These are phyloP conservation scores for Trifolium repens DNA, from an alignment of 306 rosid genomes.

Conservation along the genomic window DNA sequence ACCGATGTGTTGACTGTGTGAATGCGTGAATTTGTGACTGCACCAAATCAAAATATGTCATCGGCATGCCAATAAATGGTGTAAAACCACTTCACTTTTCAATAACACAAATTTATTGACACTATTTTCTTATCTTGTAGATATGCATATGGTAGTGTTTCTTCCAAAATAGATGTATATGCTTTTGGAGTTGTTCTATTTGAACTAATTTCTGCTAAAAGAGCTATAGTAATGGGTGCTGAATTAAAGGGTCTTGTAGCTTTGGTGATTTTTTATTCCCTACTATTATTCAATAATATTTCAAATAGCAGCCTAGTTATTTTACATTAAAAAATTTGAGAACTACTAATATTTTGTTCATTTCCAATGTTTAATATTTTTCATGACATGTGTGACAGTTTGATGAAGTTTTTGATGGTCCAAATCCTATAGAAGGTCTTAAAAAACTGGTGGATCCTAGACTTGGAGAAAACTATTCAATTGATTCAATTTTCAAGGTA, in stretches of 20 bases:
- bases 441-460: slow-evolving; percentile 72
- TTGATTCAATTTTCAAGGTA: slow-evolving; percentile 79
- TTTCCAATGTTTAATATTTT: slow-evolving; percentile 6
- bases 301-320: neutral
- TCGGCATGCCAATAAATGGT: neutral
- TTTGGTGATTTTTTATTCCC: slow-evolving; percentile 53
- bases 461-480: slow-evolving; percentile 72
- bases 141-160: slow-evolving; percentile 80
- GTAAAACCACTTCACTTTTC: neutral
- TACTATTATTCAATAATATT: neutral
- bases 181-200: slow-evolving; percentile 93
- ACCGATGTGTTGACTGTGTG: neutral
- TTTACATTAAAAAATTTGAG: neutral
- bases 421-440: slow-evolving; percentile 63
- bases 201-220: slow-evolving; percentile 91
- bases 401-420: slow-evolving; percentile 62
- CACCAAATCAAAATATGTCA: neutral
- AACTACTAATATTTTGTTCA: neutral
- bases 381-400: slow-evolving; percentile 60
- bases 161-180: slow-evolving; percentile 83
- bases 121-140: slow-evolving; percentile 50
- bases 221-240: slow-evolving; percentile 58
- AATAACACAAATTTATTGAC: neutral
- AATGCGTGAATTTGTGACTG: neutral
- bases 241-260: slow-evolving; percentile 49